Evolutionary conservation across 2,329 filamentous ascomycete species (phyloP).

Genomic region (Exophiala spinifera): DNA sequence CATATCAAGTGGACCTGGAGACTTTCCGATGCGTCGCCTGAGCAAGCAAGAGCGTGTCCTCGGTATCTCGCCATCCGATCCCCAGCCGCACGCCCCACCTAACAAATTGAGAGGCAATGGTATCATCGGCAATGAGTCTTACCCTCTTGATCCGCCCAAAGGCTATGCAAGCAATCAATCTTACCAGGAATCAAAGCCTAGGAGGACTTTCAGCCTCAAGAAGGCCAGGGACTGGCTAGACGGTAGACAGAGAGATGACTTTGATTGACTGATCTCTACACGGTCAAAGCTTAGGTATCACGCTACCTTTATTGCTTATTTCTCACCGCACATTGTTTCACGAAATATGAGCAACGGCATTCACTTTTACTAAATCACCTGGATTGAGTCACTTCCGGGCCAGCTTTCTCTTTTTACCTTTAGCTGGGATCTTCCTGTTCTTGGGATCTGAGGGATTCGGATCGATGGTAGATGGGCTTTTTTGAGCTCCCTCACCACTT

Average conservation of each 20-base stretch:
- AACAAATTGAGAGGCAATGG: constrained; percentile 22
- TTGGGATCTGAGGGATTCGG: too few relatives aligned
- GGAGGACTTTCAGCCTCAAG: constrained; percentile 26
- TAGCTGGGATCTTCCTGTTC: too few relatives aligned
- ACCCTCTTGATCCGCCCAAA: not conserved
- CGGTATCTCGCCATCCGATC: constrained; percentile 16
- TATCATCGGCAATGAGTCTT: constrained; percentile 20
- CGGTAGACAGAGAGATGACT: constrained; percentile 16
- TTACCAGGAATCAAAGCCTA: constrained; percentile 32
- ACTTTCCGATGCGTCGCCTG: constrained; percentile 16
- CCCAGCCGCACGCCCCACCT: constrained; percentile 11
- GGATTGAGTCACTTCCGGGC: too few relatives aligned
- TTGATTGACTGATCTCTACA: not conserved
- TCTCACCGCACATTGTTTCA: not conserved
- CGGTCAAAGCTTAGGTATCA: too few relatives aligned
- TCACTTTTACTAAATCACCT: too few relatives aligned
- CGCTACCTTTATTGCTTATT: not conserved
- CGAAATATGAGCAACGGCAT: not conserved
- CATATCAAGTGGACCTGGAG: not conserved
- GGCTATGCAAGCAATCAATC: constrained; percentile 35
- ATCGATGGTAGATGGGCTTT: too few relatives aligned
- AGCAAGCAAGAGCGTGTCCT: constrained; percentile 27
- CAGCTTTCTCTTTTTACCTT: too few relatives aligned
- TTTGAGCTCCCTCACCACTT: too few relatives aligned
- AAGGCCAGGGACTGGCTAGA: constrained; percentile 24